These are phyloP conservation scores for Mucor plumbeus DNA, from an alignment of 371 early-diverging fungal species.

Conservation along the genomic window DNA sequence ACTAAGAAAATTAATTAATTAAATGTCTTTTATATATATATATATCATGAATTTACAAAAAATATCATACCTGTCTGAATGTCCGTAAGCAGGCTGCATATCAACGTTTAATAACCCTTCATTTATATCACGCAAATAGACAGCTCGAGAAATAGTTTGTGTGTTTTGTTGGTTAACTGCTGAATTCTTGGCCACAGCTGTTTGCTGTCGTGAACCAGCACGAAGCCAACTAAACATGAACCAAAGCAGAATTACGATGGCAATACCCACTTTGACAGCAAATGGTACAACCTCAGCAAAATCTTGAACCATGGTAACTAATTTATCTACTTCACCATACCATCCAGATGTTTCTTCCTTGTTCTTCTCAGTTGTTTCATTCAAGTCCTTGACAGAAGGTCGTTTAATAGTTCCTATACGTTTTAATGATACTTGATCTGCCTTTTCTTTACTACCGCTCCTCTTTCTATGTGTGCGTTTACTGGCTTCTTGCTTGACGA, in stretches of 20 bases:
- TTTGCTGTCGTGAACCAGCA: slow-evolving; percentile 22
- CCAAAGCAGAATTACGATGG: slow-evolving; percentile 21
- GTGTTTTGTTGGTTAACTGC: background rate
- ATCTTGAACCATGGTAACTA: slow-evolving; percentile 19
- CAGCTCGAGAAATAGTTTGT: slow-evolving; percentile 44
- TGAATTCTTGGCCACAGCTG: background rate
- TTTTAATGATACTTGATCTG: slow-evolving; percentile 11
- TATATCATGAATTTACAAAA: background rate
- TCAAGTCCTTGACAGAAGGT: slow-evolving; percentile 7
- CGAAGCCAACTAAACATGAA: slow-evolving; percentile 26
- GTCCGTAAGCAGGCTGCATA: slow-evolving; percentile 29
- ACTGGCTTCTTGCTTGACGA: slow-evolving; percentile 34
- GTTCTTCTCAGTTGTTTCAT: background rate
- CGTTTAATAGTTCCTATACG: slow-evolving; percentile 24
- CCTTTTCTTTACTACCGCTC: slow-evolving; percentile 18
- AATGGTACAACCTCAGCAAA: slow-evolving; percentile 29
- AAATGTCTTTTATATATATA: background rate
- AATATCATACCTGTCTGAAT: slow-evolving; percentile 36
- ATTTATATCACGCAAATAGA: slow-evolving; percentile 59
- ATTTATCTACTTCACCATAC: slow-evolving; percentile 18
- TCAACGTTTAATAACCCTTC: slow-evolving; percentile 41
- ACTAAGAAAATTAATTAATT: slow-evolving; percentile 11
- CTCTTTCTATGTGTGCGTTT: slow-evolving; percentile 1
- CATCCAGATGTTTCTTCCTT: slow-evolving; percentile 13
- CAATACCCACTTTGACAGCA: slow-evolving; percentile 18